Evolutionary conservation across 2,329 filamentous ascomycete species (phyloP).

Genomic region (Helotiales sp.): DNA sequence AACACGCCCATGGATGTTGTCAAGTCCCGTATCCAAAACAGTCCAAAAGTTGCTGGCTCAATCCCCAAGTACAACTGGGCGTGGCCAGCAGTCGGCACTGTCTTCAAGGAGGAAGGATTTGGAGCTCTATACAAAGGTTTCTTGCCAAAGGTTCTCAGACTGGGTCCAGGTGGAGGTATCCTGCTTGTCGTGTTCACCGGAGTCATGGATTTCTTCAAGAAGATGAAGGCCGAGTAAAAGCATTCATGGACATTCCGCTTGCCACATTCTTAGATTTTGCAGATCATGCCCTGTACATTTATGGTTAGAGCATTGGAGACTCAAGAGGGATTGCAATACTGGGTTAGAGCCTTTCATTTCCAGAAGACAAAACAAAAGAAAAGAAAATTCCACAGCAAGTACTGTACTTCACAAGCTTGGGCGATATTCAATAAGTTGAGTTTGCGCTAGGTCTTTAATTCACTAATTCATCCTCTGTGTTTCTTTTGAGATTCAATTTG

Average conservation of each 20-base stretch:
- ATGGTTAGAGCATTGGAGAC: conserved; percentile 16
- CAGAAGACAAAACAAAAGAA: background rate
- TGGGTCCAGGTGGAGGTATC: conserved; percentile 69
- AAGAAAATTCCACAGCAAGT: background rate
- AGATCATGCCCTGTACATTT: conserved; percentile 16
- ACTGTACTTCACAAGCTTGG: background rate
- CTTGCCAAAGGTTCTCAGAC: conserved; percentile 86
- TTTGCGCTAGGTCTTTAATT: too few species aligned
- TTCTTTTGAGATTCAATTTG: too few species aligned
- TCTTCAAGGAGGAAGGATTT: conserved; percentile 93
- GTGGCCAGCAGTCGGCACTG: conserved; percentile 82
- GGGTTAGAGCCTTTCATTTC: background rate
- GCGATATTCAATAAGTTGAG: too few species aligned
- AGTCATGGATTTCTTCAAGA: conserved; percentile 91
- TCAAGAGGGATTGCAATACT: background rate
- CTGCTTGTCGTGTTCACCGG: conserved; percentile 86
- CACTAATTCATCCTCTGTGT: too few species aligned
- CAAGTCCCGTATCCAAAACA: conserved; percentile 98
- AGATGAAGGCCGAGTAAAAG: conserved; percentile 47
- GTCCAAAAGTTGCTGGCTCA: conserved; percentile 77
- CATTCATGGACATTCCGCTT: conserved; percentile 11
- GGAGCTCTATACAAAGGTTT: conserved; percentile 96
- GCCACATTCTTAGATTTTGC: conserved; percentile 8
- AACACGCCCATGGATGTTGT: conserved; percentile 98
- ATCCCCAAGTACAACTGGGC: conserved; percentile 99